phyloP scores from a whole-genome alignment of 352 stramenopile genomes.

The Phytophthora boehmeriae region DNA sequence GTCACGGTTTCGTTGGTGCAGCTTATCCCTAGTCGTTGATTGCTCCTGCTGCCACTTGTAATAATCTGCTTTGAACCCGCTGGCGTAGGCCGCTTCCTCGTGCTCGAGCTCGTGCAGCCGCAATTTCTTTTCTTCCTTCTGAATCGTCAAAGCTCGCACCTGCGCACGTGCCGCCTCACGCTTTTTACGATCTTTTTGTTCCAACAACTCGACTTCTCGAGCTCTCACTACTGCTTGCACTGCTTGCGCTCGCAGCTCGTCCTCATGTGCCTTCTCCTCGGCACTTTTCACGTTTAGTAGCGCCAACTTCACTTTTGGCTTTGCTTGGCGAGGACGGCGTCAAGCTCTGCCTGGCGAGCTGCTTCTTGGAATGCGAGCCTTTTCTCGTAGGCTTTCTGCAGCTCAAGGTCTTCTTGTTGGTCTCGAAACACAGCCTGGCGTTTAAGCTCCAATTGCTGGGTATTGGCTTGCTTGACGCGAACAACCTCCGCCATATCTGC shows the following conservation, averaged over 20 bases:
- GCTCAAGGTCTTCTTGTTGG: constrained; percentile 45
- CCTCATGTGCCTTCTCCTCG: constrained; percentile 61
- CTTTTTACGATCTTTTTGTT: constrained; percentile 38
- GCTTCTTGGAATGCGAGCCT: constrained; percentile 58
- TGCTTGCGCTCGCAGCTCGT: constrained; percentile 49
- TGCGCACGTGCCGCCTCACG: constrained; percentile 38
- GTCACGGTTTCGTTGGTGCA: constrained; percentile 42
- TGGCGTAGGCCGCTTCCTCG: constrained; percentile 51
- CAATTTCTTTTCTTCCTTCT: constrained; percentile 49
- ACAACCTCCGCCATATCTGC: constrained; percentile 48
- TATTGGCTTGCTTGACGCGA: constrained; percentile 57
- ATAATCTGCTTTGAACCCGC: constrained; percentile 52
- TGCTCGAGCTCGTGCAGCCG: constrained; percentile 28
- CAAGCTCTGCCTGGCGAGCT: constrained; percentile 48
- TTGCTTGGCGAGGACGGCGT: constrained; percentile 55
- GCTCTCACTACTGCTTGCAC: constrained; percentile 49
- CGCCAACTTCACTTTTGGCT: constrained; percentile 57
- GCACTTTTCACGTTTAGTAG: constrained; percentile 66
- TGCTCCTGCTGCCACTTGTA: constrained; percentile 50
- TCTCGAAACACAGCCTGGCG: constrained; percentile 39
- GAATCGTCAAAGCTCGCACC: constrained; percentile 43
- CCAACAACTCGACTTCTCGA: constrained; percentile 43
- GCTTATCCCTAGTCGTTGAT: constrained; percentile 28
- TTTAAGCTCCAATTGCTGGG: constrained; percentile 56
- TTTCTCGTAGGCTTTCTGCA: constrained; percentile 54